Conservation (phyloP, 2,329 filamentous ascomycete species). For the Penicillium expansum region DNA sequence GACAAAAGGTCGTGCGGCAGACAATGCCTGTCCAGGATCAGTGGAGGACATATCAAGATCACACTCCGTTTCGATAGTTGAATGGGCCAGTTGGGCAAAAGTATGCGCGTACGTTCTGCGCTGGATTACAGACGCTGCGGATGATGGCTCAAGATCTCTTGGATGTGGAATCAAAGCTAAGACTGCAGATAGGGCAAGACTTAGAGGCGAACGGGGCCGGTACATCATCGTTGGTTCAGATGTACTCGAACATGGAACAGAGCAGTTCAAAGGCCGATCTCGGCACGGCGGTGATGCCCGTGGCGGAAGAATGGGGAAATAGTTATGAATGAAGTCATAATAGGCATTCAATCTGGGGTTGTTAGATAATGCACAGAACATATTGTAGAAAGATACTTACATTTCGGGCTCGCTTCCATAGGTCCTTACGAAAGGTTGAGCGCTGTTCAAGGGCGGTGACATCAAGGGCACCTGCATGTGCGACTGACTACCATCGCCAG, state of each 20-base stretch:
- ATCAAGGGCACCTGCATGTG: constrained; percentile 30
- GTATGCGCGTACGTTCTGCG: constrained; percentile 42
- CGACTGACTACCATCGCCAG: constrained; percentile 23
- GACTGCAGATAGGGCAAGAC: constrained; percentile 45
- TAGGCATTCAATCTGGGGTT: constrained; percentile 43
- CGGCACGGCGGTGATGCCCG: constrained; percentile 28
- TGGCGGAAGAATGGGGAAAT: constrained; percentile 46
- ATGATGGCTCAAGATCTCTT: constrained; percentile 37
- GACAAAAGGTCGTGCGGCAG: constrained; percentile 30
- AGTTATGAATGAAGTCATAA: constrained; percentile 47
- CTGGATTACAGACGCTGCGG: constrained; percentile 34
- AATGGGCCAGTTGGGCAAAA: constrained; percentile 40
- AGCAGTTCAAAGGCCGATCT: constrained; percentile 36
- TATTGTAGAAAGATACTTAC: constrained; percentile 26
- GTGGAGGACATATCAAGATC: constrained; percentile 43
- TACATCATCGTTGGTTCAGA: constrained; percentile 36
- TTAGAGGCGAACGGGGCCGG: constrained; percentile 42
- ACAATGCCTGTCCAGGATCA: constrained; percentile 42
- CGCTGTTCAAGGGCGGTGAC: constrained; percentile 26
- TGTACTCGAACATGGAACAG: constrained; percentile 29
- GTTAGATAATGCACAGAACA: constrained; percentile 15
- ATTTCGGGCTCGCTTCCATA: constrained; percentile 44
- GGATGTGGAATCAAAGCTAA: constrained; percentile 45
- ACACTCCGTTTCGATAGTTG: constrained; percentile 43
- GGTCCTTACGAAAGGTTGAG: constrained; percentile 35